Conservation (phyloP, 257 asterid species). For the Solanum stenotomum region DNA sequence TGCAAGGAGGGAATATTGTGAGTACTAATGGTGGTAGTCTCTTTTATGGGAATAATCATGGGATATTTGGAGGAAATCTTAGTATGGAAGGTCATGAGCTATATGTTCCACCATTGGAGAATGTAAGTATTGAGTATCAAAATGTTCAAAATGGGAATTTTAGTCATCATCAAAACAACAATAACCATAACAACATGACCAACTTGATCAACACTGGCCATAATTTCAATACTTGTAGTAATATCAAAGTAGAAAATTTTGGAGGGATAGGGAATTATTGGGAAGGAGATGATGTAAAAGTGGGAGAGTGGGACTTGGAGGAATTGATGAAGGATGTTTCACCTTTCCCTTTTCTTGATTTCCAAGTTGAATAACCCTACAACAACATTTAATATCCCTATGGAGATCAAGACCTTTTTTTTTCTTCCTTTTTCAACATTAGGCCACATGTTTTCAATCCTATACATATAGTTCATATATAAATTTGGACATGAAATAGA, state of each 20-base stretch:
- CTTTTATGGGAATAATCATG: constrained; percentile 1
- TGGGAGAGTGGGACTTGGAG: constrained; percentile 55
- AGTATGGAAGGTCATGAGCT: constrained; percentile 17
- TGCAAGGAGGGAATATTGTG: neutral
- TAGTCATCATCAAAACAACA: neutral
- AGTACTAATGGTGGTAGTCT: neutral
- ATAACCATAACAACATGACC: neutral
- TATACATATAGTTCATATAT: neutral
- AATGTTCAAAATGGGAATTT: constrained; percentile 5
- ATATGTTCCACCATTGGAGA: constrained; percentile 24
- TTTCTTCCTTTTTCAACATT: neutral
- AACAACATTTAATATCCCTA: neutral
- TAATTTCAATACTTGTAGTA: neutral
- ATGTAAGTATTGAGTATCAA: constrained; percentile 1
- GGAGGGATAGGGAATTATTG: constrained; percentile 39
- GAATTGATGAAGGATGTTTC: constrained; percentile 59
- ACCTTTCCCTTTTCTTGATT: constrained; percentile 42
- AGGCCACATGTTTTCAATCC: neutral
- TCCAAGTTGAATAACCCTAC: constrained; percentile 23
- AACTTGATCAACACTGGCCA: neutral
- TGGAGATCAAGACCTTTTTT: neutral
- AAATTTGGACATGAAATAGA: neutral
- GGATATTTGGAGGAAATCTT: constrained; percentile 23
- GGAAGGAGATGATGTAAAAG: constrained; percentile 33
- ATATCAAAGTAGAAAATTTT: constrained; percentile 26